These are phyloP conservation scores for Xylariaceae sp. DNA, from an alignment of 2,329 filamentous ascomycete species.

Conservation along the genomic window DNA sequence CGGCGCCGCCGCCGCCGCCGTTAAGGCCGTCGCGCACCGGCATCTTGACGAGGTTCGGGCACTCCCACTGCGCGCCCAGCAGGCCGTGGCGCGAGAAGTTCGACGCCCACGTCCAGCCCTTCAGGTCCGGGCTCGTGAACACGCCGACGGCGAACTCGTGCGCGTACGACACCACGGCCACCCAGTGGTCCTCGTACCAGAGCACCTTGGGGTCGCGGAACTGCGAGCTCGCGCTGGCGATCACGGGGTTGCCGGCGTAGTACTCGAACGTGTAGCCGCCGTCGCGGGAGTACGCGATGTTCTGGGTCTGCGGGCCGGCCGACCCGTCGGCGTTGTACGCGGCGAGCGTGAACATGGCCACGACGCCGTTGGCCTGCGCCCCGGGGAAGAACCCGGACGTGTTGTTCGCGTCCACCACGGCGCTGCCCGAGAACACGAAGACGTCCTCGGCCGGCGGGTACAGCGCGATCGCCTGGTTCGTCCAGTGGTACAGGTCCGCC, in stretches of 20 bases:
- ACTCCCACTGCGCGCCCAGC: constrained; percentile 65
- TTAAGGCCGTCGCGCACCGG: constrained; percentile 51
- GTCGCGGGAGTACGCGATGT: constrained; percentile 66
- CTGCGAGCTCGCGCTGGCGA: constrained; percentile 57
- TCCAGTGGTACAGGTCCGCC: constrained; percentile 67
- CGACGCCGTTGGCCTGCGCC: constrained; percentile 64
- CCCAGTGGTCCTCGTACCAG: constrained; percentile 62
- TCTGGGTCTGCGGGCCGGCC: constrained; percentile 57
- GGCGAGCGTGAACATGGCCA: constrained; percentile 60
- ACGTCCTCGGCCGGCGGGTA: constrained; percentile 52
- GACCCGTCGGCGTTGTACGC: constrained; percentile 44
- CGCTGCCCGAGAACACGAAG: constrained; percentile 60
- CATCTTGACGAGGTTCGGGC: constrained; percentile 65
- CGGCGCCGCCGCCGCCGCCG: constrained; percentile 25
- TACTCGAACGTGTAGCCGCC: constrained; percentile 66
- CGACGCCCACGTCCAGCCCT: constrained; percentile 61
- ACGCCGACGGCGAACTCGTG: constrained; percentile 64
- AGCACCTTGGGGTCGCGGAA: constrained; percentile 72
- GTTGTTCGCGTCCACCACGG: constrained; percentile 66
- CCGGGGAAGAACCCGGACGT: constrained; percentile 69
- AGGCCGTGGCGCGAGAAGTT: constrained; percentile 63
- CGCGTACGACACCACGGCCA: constrained; percentile 61
- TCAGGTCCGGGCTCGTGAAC: constrained; percentile 65
- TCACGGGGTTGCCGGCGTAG: constrained; percentile 66
- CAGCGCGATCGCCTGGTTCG: constrained; percentile 67